phyloP scores from a whole-genome alignment of 2,329 filamentous ascomycete species.

The Colletotrichum kahawae region DNA sequence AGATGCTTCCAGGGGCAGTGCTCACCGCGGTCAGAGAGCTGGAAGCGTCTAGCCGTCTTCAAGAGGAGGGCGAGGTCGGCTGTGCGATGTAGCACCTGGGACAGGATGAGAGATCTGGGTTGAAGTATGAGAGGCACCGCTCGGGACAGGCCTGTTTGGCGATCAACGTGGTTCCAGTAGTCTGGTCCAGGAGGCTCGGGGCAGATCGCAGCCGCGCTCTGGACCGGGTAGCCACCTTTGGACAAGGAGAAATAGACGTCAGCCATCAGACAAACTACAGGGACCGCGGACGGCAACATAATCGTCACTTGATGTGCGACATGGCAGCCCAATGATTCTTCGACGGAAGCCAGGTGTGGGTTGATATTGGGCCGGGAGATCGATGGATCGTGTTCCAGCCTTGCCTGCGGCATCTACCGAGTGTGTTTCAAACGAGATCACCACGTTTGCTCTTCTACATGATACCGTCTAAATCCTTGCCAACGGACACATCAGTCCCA shows the following conservation, averaged over 20 bases:
- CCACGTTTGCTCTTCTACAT: slow-evolving; percentile 12
- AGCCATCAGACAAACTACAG: neutral
- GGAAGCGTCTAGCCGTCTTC: neutral
- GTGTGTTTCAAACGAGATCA: slow-evolving; percentile 9
- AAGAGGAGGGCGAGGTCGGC: neutral
- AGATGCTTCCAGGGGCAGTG: neutral
- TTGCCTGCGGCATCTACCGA: neutral
- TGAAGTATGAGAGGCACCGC: neutral
- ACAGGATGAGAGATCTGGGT: neutral
- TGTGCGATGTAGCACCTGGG: slow-evolving; percentile 19
- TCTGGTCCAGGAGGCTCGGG: slow-evolving; percentile 11
- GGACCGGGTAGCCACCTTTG: neutral
- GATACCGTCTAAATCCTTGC: neutral
- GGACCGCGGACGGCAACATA: slow-evolving; percentile 1
- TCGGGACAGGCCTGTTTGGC: neutral
- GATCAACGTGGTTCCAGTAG: slow-evolving; percentile 15
- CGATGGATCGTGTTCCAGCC: neutral
- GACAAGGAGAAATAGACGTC: neutral
- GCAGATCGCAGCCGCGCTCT: slow-evolving; percentile 4
- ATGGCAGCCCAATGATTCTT: neutral
- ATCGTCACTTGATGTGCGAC: slow-evolving; percentile 8
- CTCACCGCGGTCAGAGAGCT: neutral
- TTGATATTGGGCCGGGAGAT: neutral
- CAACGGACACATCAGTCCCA: neutral
- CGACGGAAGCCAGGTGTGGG: neutral